These are phyloP conservation scores for Cryptosporidium meleagridis DNA, from an alignment of 169 alveolate species.

Conservation along the genomic window DNA sequence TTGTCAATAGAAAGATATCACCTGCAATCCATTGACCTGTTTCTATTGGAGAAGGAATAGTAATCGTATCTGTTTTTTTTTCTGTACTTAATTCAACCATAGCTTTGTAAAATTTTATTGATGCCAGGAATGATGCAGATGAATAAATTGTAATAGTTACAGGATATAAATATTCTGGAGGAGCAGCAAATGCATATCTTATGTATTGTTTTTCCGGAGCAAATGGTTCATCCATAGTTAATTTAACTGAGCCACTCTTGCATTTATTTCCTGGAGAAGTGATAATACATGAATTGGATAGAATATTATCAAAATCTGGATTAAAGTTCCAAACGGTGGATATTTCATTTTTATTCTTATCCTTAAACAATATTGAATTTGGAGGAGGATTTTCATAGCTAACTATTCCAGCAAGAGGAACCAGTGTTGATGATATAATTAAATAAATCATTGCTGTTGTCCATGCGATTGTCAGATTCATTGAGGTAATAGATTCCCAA, in stretches of 20 bases:
- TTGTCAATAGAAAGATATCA: constrained; percentile 43
- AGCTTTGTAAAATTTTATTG: constrained; percentile 17
- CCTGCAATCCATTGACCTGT: constrained; percentile 70
- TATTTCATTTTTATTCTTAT: not conserved
- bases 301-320: constrained; percentile 24
- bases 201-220: constrained; percentile 31
- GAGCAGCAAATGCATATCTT: constrained; percentile 62
- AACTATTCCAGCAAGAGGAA: constrained; percentile 58
- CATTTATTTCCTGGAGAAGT: constrained; percentile 29
- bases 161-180: constrained; percentile 44
- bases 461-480: constrained; percentile 66
- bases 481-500: constrained; percentile 64
- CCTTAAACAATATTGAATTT: not conserved
- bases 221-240: constrained; percentile 16
- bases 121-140: constrained; percentile 34
- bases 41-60: constrained; percentile 27
- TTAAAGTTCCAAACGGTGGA: constrained; percentile 47
- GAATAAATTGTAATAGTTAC: constrained; percentile 58
- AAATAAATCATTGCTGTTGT: constrained; percentile 56
- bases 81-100: constrained; percentile 14
- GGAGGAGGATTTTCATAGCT: constrained; percentile 18
- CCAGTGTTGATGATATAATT: constrained; percentile 34
- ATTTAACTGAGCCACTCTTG: constrained; percentile 28
- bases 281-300: constrained; percentile 50
- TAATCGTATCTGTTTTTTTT: constrained; percentile 7